These are phyloP conservation scores for Croton laevigatus DNA, from an alignment of 441 rosid genomes.

Conservation along the genomic window DNA sequence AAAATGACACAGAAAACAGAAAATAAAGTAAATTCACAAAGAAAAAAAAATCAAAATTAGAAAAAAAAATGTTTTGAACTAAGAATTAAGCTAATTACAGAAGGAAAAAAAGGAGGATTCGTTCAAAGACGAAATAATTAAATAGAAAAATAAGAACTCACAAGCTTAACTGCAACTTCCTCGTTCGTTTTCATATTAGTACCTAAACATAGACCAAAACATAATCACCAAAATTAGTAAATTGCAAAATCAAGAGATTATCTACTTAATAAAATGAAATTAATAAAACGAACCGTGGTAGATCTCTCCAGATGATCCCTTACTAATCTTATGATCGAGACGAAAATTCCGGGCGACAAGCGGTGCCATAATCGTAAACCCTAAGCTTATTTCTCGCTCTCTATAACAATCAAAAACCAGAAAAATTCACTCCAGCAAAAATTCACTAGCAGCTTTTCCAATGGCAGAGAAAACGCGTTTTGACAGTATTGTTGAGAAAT, in stretches of 20 bases:
- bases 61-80: not conserved
- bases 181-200: conserved; percentile 81
- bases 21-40: not conserved
- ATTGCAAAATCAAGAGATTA: not conserved
- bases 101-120: not conserved
- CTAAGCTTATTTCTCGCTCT: not conserved
- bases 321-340: conserved; percentile 89
- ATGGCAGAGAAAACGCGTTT: too few relatives aligned
- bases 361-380: conserved; percentile 51
- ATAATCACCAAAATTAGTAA: not conserved
- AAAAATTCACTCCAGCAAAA: conserved; percentile 6
- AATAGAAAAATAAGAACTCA: conserved; percentile 36
- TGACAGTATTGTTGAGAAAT: too few relatives aligned
- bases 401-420: conserved; percentile 6
- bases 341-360: conserved; percentile 90
- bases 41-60: not conserved
- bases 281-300: conserved; percentile 58
- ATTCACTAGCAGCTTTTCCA: too few relatives aligned
- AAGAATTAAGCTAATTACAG: not conserved
- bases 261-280: not conserved
- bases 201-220: conserved; percentile 35
- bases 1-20: not conserved
- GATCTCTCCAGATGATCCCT: conserved; percentile 99
- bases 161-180: conserved; percentile 93
- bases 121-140: not conserved